These are phyloP conservation scores for Erythrobasidium yunnanense DNA, from an alignment of 768 basidiomycete species.

Conservation along the genomic window DNA sequence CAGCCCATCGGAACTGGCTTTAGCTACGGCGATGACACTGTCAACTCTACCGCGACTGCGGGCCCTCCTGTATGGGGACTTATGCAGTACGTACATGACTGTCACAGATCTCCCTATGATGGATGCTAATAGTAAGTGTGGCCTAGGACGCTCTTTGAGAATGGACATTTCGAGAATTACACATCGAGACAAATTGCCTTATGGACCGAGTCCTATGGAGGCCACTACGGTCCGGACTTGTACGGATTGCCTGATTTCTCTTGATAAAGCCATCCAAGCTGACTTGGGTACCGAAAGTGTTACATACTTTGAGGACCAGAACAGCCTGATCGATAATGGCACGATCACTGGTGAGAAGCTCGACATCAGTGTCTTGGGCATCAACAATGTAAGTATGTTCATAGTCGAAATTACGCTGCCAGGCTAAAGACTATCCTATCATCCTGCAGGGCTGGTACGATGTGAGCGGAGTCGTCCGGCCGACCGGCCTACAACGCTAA, in stretches of 20 bases:
- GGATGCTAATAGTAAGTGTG: not conserved
- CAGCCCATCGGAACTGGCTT: conserved; percentile 16
- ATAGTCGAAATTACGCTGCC: not conserved
- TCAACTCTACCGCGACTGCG: not conserved
- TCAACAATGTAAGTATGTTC: conserved; percentile 18
- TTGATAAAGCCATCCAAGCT: not conserved
- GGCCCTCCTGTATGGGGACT: not conserved
- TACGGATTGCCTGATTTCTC: not conserved
- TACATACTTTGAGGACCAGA: conserved; percentile 15
- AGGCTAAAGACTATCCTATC: not conserved
- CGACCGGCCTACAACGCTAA: not conserved
- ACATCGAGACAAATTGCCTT: not conserved
- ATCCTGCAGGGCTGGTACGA: not conserved
- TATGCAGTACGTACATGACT: not conserved
- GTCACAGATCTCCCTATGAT: not conserved
- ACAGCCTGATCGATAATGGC: not conserved
- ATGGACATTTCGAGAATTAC: not conserved
- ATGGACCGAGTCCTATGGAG: conserved; percentile 2
- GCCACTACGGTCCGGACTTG: not conserved
- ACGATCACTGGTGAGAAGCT: not conserved
- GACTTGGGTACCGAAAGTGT: not conserved
- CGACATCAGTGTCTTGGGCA: not conserved
- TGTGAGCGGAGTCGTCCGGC: not conserved
- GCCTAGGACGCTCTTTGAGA: not conserved
- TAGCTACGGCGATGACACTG: conserved; percentile 5